phyloP scores from a whole-genome alignment of 495 filamentous ascomycete genomes.

The Jackrogersella multiformis region DNA sequence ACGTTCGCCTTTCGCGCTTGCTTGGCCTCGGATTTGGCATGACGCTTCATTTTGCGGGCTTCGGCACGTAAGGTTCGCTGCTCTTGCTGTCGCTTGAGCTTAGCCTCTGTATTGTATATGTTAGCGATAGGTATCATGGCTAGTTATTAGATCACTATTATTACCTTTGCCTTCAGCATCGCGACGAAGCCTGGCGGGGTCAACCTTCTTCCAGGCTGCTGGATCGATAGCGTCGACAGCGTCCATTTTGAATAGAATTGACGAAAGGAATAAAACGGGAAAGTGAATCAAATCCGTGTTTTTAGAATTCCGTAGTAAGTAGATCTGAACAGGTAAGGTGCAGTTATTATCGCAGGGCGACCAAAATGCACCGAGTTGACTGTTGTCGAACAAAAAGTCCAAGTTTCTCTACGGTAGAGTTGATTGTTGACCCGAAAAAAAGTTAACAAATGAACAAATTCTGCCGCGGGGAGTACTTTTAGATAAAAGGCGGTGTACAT shows the following conservation, averaged over 20 bases:
- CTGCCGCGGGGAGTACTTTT: conserved; percentile 35
- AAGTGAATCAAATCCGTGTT: no score
- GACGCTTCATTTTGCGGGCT: conserved; percentile 44
- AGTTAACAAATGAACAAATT: conserved; percentile 8
- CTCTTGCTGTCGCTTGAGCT: conserved; percentile 37
- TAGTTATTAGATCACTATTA: conserved; percentile 1
- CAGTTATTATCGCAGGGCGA: background rate
- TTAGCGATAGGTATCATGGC: conserved; percentile 9
- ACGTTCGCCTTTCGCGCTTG: conserved; percentile 45
- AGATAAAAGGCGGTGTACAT: conserved; percentile 24
- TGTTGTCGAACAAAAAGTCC: background rate
- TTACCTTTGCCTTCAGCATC: conserved; percentile 43
- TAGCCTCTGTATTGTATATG: conserved; percentile 32
- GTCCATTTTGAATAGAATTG: conserved; percentile 19
- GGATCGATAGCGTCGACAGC: conserved; percentile 13
- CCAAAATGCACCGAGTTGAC: background rate
- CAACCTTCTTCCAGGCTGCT: conserved; percentile 34
- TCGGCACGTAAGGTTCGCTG: conserved; percentile 39
- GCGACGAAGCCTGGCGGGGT: conserved; percentile 32
- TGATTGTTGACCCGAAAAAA: conserved; percentile 1
- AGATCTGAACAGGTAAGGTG: background rate
- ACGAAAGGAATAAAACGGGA: background rate
- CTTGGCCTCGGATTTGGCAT: conserved; percentile 47
- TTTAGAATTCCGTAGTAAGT: background rate
- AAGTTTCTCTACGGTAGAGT: background rate